Percentiles rank a stretch among this genome's conserved stretches.
Conservation (phyloP, 352 stramenopile species). For the Pythium brassicae region DNA sequence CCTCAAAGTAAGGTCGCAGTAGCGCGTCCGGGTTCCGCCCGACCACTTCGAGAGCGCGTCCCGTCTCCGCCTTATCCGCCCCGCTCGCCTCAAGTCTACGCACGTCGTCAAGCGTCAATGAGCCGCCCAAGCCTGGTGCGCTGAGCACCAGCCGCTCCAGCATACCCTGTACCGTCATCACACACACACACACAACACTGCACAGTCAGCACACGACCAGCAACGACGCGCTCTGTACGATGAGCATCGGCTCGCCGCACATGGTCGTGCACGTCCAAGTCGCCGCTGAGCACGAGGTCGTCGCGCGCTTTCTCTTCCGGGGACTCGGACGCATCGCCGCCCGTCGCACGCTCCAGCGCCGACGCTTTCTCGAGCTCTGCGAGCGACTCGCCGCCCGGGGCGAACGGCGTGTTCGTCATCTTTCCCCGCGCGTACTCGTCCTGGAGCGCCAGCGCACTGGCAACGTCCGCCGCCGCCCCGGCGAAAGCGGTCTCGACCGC, state of each 20-base stretch:
- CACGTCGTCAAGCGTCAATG: slow-evolving; percentile 48
- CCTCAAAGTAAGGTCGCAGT: slow-evolving; percentile 68
- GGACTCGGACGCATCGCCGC: slow-evolving; percentile 12
- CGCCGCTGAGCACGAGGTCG: slow-evolving; percentile 23
- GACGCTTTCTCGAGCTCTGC: slow-evolving; percentile 16
- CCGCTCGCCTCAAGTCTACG: slow-evolving; percentile 2
- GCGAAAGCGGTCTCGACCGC: slow-evolving; percentile 25
- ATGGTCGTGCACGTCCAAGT: slow-evolving; percentile 22
- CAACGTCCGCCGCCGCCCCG: slow-evolving; percentile 44
- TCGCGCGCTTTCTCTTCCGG: slow-evolving; percentile 38
- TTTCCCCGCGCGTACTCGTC: slow-evolving; percentile 78
- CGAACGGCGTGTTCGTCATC: slow-evolving; percentile 76
- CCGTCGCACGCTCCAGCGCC: neutral
- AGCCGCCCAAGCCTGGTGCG: slow-evolving; percentile 48
- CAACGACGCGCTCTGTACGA: neutral
- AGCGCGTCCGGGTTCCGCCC: slow-evolving; percentile 49
- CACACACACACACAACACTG: too few relatives aligned
- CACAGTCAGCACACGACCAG: neutral
- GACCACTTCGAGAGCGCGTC: slow-evolving; percentile 25
- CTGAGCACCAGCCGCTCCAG: slow-evolving; percentile 45
- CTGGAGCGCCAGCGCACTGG: slow-evolving; percentile 64
- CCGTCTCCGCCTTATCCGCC: neutral
- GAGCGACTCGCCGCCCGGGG: slow-evolving; percentile 59
- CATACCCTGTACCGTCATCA: slow-evolving; percentile 6
- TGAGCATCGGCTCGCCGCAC: neutral